Percentiles rank a stretch among this genome's conserved stretches.
These are phyloP conservation scores for Beauveria caledonica DNA, from an alignment of 2,329 filamentous ascomycete species.

Conservation along the genomic window DNA sequence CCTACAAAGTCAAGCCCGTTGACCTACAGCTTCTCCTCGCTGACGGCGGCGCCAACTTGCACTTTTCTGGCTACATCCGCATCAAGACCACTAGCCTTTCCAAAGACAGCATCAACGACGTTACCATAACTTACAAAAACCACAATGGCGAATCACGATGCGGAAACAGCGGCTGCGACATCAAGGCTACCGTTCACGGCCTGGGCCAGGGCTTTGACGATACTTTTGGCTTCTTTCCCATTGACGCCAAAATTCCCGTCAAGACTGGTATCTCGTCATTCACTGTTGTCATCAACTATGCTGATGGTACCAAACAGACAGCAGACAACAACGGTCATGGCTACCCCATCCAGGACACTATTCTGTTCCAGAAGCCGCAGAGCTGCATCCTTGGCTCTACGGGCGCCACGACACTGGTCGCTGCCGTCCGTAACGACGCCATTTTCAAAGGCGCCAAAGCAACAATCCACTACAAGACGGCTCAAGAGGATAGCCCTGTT, in stretches of 20 bases:
- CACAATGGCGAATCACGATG: constrained; percentile 41
- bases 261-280: constrained; percentile 55
- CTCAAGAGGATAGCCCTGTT: constrained; percentile 32
- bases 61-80: constrained; percentile 47
- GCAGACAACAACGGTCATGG: constrained; percentile 51
- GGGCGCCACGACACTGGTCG: constrained; percentile 36
- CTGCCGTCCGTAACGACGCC: constrained; percentile 42
- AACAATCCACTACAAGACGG: constrained; percentile 35
- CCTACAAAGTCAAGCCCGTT: constrained; percentile 53
- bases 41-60: constrained; percentile 37
- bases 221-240: constrained; percentile 47
- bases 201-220: constrained; percentile 51
- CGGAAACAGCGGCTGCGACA: constrained; percentile 33
- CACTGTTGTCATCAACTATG: constrained; percentile 41
- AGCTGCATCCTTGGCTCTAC: constrained; percentile 42
- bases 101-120: constrained; percentile 32
- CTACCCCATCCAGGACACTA: constrained; percentile 46
- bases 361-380: constrained; percentile 48
- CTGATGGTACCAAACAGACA: constrained; percentile 35
- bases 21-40: constrained; percentile 46
- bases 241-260: constrained; percentile 43
- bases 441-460: constrained; percentile 32
- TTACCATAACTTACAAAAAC: constrained; percentile 49
- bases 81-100: constrained; percentile 44
- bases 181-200: constrained; percentile 38